Evolutionary conservation across 352 stramenopile genomes (phyloP).

Genomic region (Phytophthora pistaciae): DNA sequence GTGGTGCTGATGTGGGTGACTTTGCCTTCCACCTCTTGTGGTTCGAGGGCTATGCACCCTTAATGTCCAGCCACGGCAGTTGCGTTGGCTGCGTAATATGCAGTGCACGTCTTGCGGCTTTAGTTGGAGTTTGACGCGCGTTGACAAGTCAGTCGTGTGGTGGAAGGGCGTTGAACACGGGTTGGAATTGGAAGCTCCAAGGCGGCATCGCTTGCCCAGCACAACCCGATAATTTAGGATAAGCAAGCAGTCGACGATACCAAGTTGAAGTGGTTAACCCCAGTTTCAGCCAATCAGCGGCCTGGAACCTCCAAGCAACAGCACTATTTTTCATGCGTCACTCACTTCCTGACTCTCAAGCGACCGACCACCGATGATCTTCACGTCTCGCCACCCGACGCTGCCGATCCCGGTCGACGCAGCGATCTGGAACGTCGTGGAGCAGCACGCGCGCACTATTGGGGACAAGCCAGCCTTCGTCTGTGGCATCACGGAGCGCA

Average conservation of each 20-base stretch:
- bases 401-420: neutral
- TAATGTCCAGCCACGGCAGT: too few species aligned
- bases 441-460: neutral
- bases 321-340: neutral
- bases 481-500: neutral
- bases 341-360: neutral
- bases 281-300: neutral
- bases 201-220: too few species aligned
- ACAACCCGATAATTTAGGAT: too few species aligned
- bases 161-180: too few species aligned
- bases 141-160: too few species aligned
- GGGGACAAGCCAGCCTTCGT: neutral
- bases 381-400: constrained; percentile 1
- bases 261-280: neutral
- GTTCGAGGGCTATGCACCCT: too few species aligned
- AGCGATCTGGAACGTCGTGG: neutral
- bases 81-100: too few species aligned
- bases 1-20: too few species aligned
- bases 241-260: neutral
- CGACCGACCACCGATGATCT: neutral
- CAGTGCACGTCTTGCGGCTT: too few species aligned
- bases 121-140: too few species aligned
- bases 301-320: neutral
- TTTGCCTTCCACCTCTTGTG: too few species aligned
- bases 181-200: too few species aligned